A percentile compares a stretch with the other conserved stretches of the same genome.
phyloP scores from a whole-genome alignment of 2,329 filamentous ascomycete species.

The Shiraia sp. region DNA sequence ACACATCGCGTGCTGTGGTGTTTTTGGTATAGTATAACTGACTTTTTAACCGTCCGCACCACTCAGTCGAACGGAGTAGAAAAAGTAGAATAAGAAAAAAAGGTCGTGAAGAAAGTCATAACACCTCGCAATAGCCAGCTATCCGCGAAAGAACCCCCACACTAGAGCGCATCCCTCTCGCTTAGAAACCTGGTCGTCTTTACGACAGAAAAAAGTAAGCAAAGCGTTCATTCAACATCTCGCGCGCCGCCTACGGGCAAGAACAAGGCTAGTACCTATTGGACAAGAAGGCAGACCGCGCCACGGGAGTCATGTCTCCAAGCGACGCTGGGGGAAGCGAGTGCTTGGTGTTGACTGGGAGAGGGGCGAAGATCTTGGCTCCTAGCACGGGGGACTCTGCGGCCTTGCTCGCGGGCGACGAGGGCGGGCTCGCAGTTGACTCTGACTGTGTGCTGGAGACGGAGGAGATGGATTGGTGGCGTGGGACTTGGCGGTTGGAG shows the following conservation, averaged over 20 bases:
- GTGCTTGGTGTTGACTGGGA: constrained; percentile 41
- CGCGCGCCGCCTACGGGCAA: too few relatives aligned
- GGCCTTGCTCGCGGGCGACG: constrained; percentile 30
- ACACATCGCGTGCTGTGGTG: too few relatives aligned
- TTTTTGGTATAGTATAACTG: too few relatives aligned
- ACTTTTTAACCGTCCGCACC: too few relatives aligned
- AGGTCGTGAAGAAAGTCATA: too few relatives aligned
- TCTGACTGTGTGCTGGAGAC: constrained; percentile 22
- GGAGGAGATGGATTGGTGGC: constrained; percentile 37
- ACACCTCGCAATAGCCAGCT: constrained; percentile 4
- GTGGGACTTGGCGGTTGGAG: constrained; percentile 37
- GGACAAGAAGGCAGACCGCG: constrained; percentile 34
- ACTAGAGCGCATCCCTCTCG: too few relatives aligned
- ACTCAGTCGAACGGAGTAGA: too few relatives aligned
- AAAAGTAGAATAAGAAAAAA: too few relatives aligned
- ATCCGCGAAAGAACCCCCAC: background rate
- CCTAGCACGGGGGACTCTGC: constrained; percentile 31
- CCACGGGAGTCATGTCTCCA: constrained; percentile 26
- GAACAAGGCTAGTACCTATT: constrained; percentile 30
- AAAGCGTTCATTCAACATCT: background rate
- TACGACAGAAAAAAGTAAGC: constrained; percentile 1
- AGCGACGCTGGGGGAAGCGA: constrained; percentile 25
- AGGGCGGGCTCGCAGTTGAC: constrained; percentile 31
- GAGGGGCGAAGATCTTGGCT: constrained; percentile 34
- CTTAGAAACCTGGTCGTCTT: constrained; percentile 5